Evolutionary conservation across 2,329 filamentous ascomycete genomes (phyloP).

Genomic region (Clonostachys solani): DNA sequence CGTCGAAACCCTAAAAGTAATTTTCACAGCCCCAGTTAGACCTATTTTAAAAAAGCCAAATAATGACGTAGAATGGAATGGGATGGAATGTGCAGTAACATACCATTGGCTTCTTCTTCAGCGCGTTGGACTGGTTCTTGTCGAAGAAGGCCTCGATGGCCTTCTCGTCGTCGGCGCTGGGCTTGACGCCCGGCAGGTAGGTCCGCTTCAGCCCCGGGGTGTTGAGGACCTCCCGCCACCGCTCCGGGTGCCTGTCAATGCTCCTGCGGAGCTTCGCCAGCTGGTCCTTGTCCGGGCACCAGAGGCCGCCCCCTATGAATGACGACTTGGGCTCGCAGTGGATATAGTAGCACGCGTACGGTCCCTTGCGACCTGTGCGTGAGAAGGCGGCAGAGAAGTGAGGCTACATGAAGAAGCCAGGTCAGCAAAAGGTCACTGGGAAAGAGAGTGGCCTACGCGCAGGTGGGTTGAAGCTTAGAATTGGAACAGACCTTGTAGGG

Average conservation of each 20-base stretch:
- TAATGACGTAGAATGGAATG: background rate
- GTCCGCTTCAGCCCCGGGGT: slow-evolving; percentile 55
- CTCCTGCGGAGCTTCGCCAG: slow-evolving; percentile 65
- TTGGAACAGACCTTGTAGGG: slow-evolving; percentile 70
- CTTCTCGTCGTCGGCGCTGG: slow-evolving; percentile 35
- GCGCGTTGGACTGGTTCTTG: slow-evolving; percentile 66
- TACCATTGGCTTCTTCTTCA: slow-evolving; percentile 69
- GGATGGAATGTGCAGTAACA: background rate
- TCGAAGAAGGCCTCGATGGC: slow-evolving; percentile 66
- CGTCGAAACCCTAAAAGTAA: slow-evolving; percentile 60
- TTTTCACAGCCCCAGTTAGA: background rate
- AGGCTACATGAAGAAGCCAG: slow-evolving; percentile 39
- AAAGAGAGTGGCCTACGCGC: background rate
- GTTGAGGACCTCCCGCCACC: slow-evolving; percentile 64
- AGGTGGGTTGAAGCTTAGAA: no score
- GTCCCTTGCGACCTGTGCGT: slow-evolving; percentile 80
- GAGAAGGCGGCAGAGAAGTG: slow-evolving; percentile 86
- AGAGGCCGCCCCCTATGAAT: slow-evolving; percentile 78
- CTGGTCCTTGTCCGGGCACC: slow-evolving; percentile 68
- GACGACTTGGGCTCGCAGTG: slow-evolving; percentile 67
- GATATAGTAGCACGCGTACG: slow-evolving; percentile 85
- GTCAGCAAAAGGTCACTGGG: slow-evolving; percentile 9
- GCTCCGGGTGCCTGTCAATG: slow-evolving; percentile 68
- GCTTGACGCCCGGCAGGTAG: slow-evolving; percentile 50
- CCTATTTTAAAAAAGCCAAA: background rate